Base-by-base conservation (phyloP, 495 filamentous ascomycete genomes). In the Monascus purpureus region DNA sequence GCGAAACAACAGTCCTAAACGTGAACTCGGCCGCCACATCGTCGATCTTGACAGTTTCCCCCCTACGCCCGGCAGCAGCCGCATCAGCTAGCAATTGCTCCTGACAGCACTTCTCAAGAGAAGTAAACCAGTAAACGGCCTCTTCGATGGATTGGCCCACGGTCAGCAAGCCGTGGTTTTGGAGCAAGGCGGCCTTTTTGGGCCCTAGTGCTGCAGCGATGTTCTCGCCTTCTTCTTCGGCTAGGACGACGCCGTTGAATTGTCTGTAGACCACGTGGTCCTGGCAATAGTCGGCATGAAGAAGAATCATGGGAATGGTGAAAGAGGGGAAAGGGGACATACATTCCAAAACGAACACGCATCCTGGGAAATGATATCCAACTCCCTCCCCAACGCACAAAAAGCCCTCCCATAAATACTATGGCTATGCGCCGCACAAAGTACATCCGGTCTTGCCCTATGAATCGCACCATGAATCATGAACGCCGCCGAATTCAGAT, bases 11-110 rank as follows among this genome's bases (percentile, higher is more conserved):
- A 2, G 70, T 59, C 37, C 78, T 67, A 37, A 77, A 74, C 2
- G 79, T 85, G 32, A 64, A 78, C 13, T 46, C 60, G 7, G 80
- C 80, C 49, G 84, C 75, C 15, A 72, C 67, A 0, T 80, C 73
- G 12, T 62, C 55, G 39, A 87, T 76, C 52, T 77, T 78, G 25
- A 80, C 49, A 2, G 77, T 80, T 42, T 62, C 50, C 1, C 65
- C 65, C 2, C 80, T 81, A 1, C 72, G 57, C 5, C 77, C 78
- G 0, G 50, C 61, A 6, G 78, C 78, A 3, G 80, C 80, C 1
- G 81, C 81, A 50, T 87, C 81, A 3, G 80, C 81, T 36, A 84
- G 40, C 19, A 87, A 49, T 50, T 86, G 80, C n/a, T 69, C 67
- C 44, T 84, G 69, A 45, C 80, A 85, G 50, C 73, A 80, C 40